phyloP scores from a whole-genome alignment of 306 rosid species.

The Astragalus membranaceus region DNA sequence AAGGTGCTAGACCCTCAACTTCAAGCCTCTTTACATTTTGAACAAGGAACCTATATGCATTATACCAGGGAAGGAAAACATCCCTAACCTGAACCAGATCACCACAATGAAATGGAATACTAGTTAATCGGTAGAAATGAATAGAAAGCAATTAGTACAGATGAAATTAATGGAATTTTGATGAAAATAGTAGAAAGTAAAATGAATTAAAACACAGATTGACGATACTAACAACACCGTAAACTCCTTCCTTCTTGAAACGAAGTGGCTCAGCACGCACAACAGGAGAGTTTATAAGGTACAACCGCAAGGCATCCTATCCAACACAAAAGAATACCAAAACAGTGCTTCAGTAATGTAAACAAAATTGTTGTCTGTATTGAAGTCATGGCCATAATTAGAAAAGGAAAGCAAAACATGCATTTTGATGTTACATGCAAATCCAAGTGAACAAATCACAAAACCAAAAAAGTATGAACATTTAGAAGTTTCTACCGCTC shows the following conservation, averaged over 20 bases:
- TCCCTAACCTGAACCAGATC: conserved; percentile 67
- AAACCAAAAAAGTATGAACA: neutral
- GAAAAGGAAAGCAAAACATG: conserved; percentile 2
- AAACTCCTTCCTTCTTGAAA: conserved; percentile 95
- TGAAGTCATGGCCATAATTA: neutral
- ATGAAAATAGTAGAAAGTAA: neutral
- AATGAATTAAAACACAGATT: neutral
- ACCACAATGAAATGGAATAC: conserved; percentile 7
- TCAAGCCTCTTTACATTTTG: conserved; percentile 93
- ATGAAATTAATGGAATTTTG: neutral
- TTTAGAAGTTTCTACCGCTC: conserved; percentile 57
- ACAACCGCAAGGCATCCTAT: conserved; percentile 87
- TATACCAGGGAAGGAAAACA: conserved; percentile 97
- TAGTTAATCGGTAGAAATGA: neutral
- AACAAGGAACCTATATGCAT: conserved; percentile 94
- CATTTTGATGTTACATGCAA: neutral
- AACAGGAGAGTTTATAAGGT: conserved; percentile 91
- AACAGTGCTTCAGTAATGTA: neutral
- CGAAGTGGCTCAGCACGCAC: conserved; percentile 95
- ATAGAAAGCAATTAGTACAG: neutral
- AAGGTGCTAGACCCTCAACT: conserved; percentile 68
- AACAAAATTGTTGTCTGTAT: neutral
- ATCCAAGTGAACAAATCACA: neutral
- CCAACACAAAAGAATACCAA: conserved; percentile 13
- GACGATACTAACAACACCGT: conserved; percentile 80